Evolutionary conservation across 169 alveolate genomes (phyloP).

Genomic region (Plasmodium reichenowi): DNA sequence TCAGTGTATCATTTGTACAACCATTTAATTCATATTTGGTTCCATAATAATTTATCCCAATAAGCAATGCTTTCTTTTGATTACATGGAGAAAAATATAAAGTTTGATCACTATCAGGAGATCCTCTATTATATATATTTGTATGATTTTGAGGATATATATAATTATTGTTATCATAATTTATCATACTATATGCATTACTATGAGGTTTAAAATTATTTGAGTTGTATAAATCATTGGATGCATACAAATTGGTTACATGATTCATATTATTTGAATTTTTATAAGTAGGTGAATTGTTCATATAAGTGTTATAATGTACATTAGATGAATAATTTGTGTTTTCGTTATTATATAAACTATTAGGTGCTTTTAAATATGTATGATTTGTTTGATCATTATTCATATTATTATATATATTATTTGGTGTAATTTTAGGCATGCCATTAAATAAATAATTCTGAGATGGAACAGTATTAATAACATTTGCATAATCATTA

Average conservation of each 20-base stretch:
- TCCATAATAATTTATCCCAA: slow-evolving; percentile 84
- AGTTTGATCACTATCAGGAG: slow-evolving; percentile 36
- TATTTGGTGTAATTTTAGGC: neutral
- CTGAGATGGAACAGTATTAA: neutral
- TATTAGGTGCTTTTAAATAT: neutral
- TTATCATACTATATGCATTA: neutral
- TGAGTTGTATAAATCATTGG: neutral
- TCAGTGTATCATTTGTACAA: slow-evolving; percentile 81
- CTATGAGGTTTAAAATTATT: neutral
- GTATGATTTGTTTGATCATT: neutral
- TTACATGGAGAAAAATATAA: slow-evolving; percentile 30
- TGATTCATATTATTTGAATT: neutral
- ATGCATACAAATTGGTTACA: neutral
- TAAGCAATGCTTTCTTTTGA: slow-evolving; percentile 79
- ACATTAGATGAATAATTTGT: neutral
- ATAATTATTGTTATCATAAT: neutral
- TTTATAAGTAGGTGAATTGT: neutral
- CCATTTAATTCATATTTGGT: slow-evolving; percentile 80
- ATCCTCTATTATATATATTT: neutral
- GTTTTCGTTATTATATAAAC: neutral
- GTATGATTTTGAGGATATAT: neutral
- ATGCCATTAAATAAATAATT: neutral
- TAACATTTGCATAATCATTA: neutral
- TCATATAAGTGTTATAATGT: neutral
- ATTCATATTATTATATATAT: neutral